phyloP scores from a whole-genome alignment of 305 asterid genomes.

The Rubia occidens region DNA sequence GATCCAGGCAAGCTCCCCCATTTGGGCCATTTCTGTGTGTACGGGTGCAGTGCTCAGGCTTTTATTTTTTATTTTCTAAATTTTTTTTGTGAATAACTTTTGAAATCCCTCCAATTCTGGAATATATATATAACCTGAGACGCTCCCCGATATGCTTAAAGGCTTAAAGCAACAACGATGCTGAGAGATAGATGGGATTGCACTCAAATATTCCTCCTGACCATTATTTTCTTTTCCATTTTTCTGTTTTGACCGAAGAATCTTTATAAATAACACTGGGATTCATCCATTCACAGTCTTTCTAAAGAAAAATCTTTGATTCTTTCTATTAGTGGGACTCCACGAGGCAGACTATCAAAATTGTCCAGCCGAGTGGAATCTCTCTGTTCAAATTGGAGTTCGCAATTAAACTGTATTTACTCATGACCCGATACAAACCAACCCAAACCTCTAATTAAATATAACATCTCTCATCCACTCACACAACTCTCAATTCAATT shows the following conservation, averaged over 20 bases:
- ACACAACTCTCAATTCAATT: too few relatives aligned
- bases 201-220: constrained; percentile 25
- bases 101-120: neutral
- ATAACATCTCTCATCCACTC: too few relatives aligned
- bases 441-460: too few relatives aligned
- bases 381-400: neutral
- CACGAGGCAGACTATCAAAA: neutral
- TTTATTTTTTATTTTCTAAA: too few relatives aligned
- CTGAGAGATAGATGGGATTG: constrained; percentile 21
- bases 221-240: constrained; percentile 13
- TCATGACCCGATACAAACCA: too few relatives aligned
- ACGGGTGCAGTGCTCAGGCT: too few relatives aligned
- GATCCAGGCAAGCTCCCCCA: too few relatives aligned
- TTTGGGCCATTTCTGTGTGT: too few relatives aligned
- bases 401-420: too few relatives aligned
- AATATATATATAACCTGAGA: neutral
- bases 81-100: neutral
- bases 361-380: neutral
- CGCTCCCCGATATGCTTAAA: neutral
- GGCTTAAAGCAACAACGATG: neutral
- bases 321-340: neutral
- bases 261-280: neutral
- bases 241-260: constrained; percentile 20
- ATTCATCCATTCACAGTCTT: neutral
- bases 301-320: neutral